Conservation (phyloP, 2,329 filamentous ascomycete genomes). For the Fusarium nurragi region DNA sequence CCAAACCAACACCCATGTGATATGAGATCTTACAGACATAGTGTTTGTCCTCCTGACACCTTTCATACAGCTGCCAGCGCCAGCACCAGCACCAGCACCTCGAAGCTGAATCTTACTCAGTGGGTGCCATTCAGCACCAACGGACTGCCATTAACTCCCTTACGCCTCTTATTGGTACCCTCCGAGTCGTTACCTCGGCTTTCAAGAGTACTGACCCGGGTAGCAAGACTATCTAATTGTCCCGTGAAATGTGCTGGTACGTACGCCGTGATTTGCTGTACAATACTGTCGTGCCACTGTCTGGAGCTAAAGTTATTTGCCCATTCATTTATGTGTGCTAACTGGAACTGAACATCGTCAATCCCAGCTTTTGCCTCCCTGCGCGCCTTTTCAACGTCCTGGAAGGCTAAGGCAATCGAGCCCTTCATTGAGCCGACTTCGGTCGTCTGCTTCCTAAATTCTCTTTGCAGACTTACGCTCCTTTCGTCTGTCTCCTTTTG, state of each 20-base stretch:
- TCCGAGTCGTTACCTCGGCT: conserved; percentile 10
- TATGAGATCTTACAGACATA: not conserved
- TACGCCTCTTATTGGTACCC: conserved; percentile 37
- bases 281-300: conserved; percentile 53
- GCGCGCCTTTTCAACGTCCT: conserved; percentile 5
- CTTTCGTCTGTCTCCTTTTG: not conserved
- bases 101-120: conserved; percentile 4
- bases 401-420: not conserved
- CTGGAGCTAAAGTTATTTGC: conserved; percentile 61
- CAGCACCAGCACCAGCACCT: not conserved
- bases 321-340: conserved; percentile 56
- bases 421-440: conserved; percentile 6
- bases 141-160: conserved; percentile 32
- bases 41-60: not conserved
- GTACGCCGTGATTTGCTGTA: conserved; percentile 49
- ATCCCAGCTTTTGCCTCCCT: conserved; percentile 42
- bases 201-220: conserved; percentile 40
- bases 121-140: conserved; percentile 16
- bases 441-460: conserved; percentile 6
- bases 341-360: conserved; percentile 49
- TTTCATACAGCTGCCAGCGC: not conserved
- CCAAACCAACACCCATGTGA: conserved; percentile 7
- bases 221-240: conserved; percentile 34
- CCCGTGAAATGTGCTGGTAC: conserved; percentile 34
- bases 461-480: not conserved